Base-by-base conservation (phyloP, 768 basidiomycete species). In the Amanita phalloides region DNA sequence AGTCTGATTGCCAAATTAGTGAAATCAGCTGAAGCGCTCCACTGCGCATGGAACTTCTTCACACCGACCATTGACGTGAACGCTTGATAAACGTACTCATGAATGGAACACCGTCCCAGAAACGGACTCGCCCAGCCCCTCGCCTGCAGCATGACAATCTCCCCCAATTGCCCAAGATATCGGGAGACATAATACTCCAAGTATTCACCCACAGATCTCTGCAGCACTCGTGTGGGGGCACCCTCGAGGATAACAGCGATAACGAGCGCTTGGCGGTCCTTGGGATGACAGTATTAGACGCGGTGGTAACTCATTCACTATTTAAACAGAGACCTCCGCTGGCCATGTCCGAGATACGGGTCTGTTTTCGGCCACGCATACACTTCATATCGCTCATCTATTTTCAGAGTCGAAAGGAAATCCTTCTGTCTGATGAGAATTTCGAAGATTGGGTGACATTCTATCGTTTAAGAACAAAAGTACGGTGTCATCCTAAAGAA, bases 141-240 rank as follows among this genome's bases (percentile, higher is more conserved):
- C 44, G n/a, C 3, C 14, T 26, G 37, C 62, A 58, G 52, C 59
- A 42, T 1, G 41, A 42, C 41, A 42, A 42, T 23, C 41, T 66
- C 48, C 77, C 74, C 46, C 67, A 68, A 21, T 61, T 78, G 54
- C 84, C 79, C 42, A 71, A 68, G 61, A 68, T 78, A 45, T 59
- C 54, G 53, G 68, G 70, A 28, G 77, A 82, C 47, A 66, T 79
- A 35, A 68, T 81, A 56, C 74, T 88, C 48, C 77, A 84, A 57
- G 80, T 86, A 48, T 86, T 77, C 58, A 86, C 83, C 10, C 86
- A 89, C 61, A 73, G 66, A 58, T 84, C 84, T 17, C 70, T 88
- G 46, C 72, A 78, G 47, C 72, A 62, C 60, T 64, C 58, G 55
- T 56, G 57, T 36, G 66, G 57, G 13, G 47, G 53, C 21, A 64